Evolutionary conservation across 192 early-diverging fungal genomes (phyloP).

Genomic region (Lobosporangium transversale): DNA sequence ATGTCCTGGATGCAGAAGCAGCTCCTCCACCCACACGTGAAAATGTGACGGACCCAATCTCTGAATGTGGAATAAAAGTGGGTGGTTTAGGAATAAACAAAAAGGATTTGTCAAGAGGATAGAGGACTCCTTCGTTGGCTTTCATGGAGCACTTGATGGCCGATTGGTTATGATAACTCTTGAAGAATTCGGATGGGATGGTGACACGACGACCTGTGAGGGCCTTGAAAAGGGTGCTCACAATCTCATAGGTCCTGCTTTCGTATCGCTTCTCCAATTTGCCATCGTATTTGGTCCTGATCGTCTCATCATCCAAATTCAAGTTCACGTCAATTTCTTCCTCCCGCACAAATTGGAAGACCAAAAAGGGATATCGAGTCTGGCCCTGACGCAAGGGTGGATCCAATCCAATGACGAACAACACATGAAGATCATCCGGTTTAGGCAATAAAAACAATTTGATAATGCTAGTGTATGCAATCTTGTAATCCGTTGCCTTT

Average conservation of each 20-base stretch:
- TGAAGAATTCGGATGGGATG: conserved; percentile 66
- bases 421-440: conserved; percentile 90
- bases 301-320: conserved; percentile 82
- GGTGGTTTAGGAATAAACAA: conserved; percentile 94
- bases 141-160: conserved; percentile 97
- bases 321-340: conserved; percentile 87
- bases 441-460: conserved; percentile 91
- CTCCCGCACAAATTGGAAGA: conserved; percentile 95
- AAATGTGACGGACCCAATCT: conserved; percentile 90
- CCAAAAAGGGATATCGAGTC: conserved; percentile 93
- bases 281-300: conserved; percentile 75
- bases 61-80: conserved; percentile 85
- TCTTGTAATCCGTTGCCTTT: conserved; percentile 98
- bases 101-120: conserved; percentile 94
- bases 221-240: conserved; percentile 86
- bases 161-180: conserved; percentile 75
- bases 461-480: conserved; percentile 85
- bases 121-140: conserved; percentile 95
- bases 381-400: conserved; percentile 97
- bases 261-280: conserved; percentile 87
- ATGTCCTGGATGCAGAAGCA: conserved; percentile 76
- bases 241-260: conserved; percentile 84
- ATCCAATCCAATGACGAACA: conserved; percentile 95
- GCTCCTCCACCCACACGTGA: conserved; percentile 73
- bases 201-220: conserved; percentile 82